Evolutionary conservation across 2,329 filamentous ascomycete species (phyloP), one percentile per base, ranked within the genome.

Genomic region (Ascochyta lentis): DNA sequence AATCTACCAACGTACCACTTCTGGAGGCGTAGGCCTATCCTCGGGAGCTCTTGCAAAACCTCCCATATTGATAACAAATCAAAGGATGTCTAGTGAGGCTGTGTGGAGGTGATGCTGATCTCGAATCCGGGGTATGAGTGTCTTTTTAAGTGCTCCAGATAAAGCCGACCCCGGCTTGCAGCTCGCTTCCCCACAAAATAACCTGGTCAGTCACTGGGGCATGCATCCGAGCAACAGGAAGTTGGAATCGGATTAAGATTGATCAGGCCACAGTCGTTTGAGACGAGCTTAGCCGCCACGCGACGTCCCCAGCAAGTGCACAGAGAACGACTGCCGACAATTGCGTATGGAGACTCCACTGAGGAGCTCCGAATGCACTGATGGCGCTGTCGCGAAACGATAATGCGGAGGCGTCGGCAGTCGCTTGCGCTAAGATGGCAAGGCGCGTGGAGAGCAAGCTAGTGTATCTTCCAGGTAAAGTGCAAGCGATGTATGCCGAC

Each of bases 1-100:
- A 13, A 48, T 48, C 35, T 23, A 10, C 10, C 3, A n/a, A 70
- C 69, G 41, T 63, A 73, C 69, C 31, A 84, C 82, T 70, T 83
- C 81, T 55, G 78, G 76, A 19, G 83, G 83, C 59, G 82, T 85
- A 24, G 82, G 82, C 61, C 83, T 76, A 67, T 85, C 83, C 66
- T 84, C 83, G 34, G 81, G 79, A 34, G 80, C 81, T 46, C 78
- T 77, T 61, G 81, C 47, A 71, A 78, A 77, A 35, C 72, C 74
- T 40, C 68, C 72, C 69, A 74, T 76, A 37, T 68, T 57, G 53
- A 49, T 16, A 24, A 50, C 10, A 34, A 29, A 23, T 50, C 41
- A 40, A 40, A 24, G 40, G 24, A 31, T 50, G 31, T 23, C 33
- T 43, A 55, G 52, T 33, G 19, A 13, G 40, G 47, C 22, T 19